phyloP scores from a whole-genome alignment of 805 yeast genomes.

The Saccharomycopsis fermentans region DNA sequence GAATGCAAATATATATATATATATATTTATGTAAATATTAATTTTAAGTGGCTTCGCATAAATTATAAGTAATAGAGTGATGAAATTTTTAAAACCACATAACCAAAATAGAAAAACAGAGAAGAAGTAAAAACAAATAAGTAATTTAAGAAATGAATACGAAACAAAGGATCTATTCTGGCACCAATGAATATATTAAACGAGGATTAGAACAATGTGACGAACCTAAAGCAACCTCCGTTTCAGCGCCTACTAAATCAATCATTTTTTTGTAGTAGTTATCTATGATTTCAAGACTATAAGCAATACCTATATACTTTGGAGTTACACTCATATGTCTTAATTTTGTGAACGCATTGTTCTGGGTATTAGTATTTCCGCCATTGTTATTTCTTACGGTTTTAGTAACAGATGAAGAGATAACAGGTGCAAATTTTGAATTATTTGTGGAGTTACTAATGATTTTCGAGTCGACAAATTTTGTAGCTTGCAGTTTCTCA shows the following conservation, averaged over 20 bases:
- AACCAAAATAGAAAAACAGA: not conserved
- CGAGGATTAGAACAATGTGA: not conserved
- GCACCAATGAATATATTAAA: not conserved
- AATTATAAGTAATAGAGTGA: not conserved
- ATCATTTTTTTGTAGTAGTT: constrained; percentile 42
- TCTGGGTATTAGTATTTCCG: not conserved
- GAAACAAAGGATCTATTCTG: not conserved
- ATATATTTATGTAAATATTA: not conserved
- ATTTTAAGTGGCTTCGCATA: not conserved
- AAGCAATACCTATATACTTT: constrained; percentile 21
- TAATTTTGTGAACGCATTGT: not conserved
- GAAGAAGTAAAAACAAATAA: not conserved
- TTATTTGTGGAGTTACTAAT: not conserved
- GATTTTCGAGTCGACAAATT: not conserved
- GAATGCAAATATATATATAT: not conserved
- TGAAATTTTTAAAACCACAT: not conserved
- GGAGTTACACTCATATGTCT: not conserved
- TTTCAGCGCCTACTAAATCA: constrained; percentile 34
- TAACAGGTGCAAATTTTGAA: not conserved
- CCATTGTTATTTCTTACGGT: not conserved
- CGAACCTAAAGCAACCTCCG: not conserved
- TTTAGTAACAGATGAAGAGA: not conserved
- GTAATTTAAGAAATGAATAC: too few relatives aligned
- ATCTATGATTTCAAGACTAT: constrained; percentile 34
- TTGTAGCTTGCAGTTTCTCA: not conserved